Conservation (phyloP, 179 eudicot genomes). For the Silene noctiflora region DNA sequence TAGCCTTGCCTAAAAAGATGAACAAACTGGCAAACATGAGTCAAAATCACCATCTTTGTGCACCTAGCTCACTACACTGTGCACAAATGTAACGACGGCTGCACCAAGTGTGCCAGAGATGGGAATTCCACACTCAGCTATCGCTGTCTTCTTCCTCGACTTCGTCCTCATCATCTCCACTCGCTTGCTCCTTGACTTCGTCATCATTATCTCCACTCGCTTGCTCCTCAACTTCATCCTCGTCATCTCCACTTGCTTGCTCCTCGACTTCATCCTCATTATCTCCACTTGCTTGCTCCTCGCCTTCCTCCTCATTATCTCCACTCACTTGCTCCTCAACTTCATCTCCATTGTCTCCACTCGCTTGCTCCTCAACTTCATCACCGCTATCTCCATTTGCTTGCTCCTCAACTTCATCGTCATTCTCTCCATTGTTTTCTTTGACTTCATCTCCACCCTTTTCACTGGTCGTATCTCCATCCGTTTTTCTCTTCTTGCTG, state of each 20-base stretch:
- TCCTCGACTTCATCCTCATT: slow-evolving; percentile 10
- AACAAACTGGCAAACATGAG: neutral
- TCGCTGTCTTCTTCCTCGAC: slow-evolving; percentile 13
- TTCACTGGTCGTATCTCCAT: slow-evolving; percentile 25
- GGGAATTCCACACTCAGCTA: slow-evolving; percentile 11
- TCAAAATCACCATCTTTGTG: neutral
- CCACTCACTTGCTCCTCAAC: slow-evolving; percentile 12
- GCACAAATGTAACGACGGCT: neutral
- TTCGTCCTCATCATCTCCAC: slow-evolving; percentile 18
- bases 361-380: slow-evolving; percentile 11
- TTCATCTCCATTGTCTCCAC: slow-evolving; percentile 5
- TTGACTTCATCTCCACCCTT: slow-evolving; percentile 27
- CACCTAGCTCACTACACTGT: slow-evolving; percentile 7
- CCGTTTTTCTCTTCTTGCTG: slow-evolving; percentile 43
- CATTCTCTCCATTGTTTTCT: slow-evolving; percentile 14
- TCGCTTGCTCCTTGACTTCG: slow-evolving; percentile 4
- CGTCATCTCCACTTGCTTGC: slow-evolving; percentile 11
- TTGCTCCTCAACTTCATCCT: slow-evolving; percentile 19
- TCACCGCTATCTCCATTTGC: slow-evolving; percentile 14
- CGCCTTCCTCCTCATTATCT: slow-evolving; percentile 7
- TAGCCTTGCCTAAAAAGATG: neutral
- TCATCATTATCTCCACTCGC: slow-evolving; percentile 13
- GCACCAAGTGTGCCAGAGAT: neutral
- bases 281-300: slow-evolving; percentile 16
- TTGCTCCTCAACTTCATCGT: slow-evolving; percentile 9